Evolutionary conservation across 352 stramenopile genomes (phyloP), one percentile per base, ranked within the genome.

Genomic region (Globisporangium nunn): DNA sequence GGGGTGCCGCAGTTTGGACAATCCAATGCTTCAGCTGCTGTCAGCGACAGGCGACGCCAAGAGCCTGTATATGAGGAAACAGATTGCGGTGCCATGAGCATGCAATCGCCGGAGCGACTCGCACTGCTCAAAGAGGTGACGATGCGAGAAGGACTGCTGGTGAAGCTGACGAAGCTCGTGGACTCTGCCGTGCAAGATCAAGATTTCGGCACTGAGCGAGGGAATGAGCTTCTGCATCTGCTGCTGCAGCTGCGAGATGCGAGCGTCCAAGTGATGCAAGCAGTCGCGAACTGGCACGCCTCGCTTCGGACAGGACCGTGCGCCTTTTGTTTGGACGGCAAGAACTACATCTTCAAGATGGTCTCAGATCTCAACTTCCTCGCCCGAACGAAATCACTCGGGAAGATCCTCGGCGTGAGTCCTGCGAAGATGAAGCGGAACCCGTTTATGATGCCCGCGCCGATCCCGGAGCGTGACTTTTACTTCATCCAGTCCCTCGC

Each of bases 371-470:
- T 92, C 23, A 87, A 93, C 51, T 93, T 93, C 55, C 58, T 93
- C 2, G 72, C 78, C 2, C 58, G 64, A 11, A 75, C 81, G 31
- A 74, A 66, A 33, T 60, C 63, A 5, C 64, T 93, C 4, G 68
- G 73, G 3, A 49, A 69, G 2, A 68, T 85, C 6, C 65, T 93
- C 4, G 78, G 78, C 17, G 70, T 93, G 23, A 73, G 81, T 17
- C 62, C 78, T 8, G 41, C 64, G 1, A 66, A 58, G 2, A 86
- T 93, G 78, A 75, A 75, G 52, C 77, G 88, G 46, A 93, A 93
- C 49, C 84, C 84, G 31, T 91, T 93, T 63, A 93, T 93, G 81
- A 87, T 89, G 74, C 80, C 84, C 23, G 56, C 68, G 23, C 68
- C 80, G n/a, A 86, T 87, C 58, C 54, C 74, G 6, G 74, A 85